phyloP scores from a whole-genome alignment of 2,329 filamentous ascomycete genomes.

The Aspergillus glaucus region DNA sequence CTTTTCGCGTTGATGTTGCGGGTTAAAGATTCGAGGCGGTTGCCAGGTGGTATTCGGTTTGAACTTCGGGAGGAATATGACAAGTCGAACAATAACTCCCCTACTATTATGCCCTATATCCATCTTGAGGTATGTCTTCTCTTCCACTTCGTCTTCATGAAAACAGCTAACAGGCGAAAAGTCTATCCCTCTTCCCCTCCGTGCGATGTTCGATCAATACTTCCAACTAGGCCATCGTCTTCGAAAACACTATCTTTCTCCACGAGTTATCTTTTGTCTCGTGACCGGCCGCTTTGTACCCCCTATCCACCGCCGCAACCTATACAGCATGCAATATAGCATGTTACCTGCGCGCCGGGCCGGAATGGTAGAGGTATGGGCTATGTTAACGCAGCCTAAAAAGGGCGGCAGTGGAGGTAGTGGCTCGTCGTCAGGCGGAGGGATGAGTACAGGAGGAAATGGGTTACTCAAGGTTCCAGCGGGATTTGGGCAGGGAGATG shows the following conservation, averaged over 20 bases:
- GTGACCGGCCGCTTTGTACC: constrained; percentile 88
- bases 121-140: constrained; percentile 64
- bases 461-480: constrained; percentile 27
- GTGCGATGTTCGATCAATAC: constrained; percentile 96
- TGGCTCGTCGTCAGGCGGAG: constrained; percentile 18
- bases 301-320: constrained; percentile 85
- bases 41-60: constrained; percentile 90
- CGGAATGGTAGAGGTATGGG: constrained; percentile 81
- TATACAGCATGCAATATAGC: constrained; percentile 96
- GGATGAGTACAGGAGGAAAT: constrained; percentile 19
- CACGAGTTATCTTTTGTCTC: constrained; percentile 78
- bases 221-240: constrained; percentile 90
- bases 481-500: constrained; percentile 26
- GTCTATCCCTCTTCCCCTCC: constrained; percentile 82
- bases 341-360: constrained; percentile 84
- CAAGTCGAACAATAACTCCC: constrained; percentile 27
- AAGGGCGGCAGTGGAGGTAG: constrained; percentile 21
- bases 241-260: constrained; percentile 89
- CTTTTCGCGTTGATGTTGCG: constrained; percentile 94
- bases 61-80: constrained; percentile 71
- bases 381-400: constrained; percentile 52
- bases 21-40: constrained; percentile 81
- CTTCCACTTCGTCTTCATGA: not conserved
- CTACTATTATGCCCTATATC: constrained; percentile 67
- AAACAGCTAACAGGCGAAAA: constrained; percentile 30